A percentile compares a stretch with the other conserved stretches of the same genome.
Evolutionary conservation across 129 eudicot species (phyloP).

Genomic region (Flaveria bidentis): DNA sequence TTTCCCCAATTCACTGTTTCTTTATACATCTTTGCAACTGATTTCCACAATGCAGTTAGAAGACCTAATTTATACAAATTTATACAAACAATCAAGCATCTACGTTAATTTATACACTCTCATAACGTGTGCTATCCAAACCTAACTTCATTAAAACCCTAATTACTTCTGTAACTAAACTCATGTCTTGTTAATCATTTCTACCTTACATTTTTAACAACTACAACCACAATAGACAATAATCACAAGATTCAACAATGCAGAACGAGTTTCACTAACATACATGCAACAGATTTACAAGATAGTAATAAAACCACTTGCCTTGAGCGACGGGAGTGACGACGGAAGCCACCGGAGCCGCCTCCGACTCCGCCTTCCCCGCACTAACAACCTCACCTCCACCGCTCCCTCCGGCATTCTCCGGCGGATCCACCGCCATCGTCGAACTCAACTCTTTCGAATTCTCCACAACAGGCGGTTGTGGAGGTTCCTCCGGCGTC

Average conservation of each 20-base stretch:
- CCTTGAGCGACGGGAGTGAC: conserved; percentile 60
- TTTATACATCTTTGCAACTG: not conserved
- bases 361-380: conserved; percentile 45
- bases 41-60: not conserved
- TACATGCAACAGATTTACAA: conserved; percentile 20
- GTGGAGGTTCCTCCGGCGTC: conserved; percentile 30
- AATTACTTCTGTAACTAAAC: conserved; percentile 2
- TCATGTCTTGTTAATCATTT: not conserved
- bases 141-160: conserved; percentile 23
- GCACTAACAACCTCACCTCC: conserved; percentile 36
- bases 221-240: not conserved
- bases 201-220: conserved; percentile 7
- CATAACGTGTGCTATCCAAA: not conserved
- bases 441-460: conserved; percentile 49
- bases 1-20: conserved; percentile 4
- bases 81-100: too few relatives aligned
- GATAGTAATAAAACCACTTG: not conserved
- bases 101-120: too few relatives aligned
- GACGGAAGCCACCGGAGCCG: conserved; percentile 49
- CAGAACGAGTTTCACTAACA: not conserved
- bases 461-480: conserved; percentile 42
- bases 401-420: conserved; percentile 36
- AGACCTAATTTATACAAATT: not conserved
- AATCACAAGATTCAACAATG: conserved; percentile 2
- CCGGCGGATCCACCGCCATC: conserved; percentile 53